These are phyloP conservation scores for Entrophospora sp. DNA, from an alignment of 192 early-diverging fungal species.

Conservation along the genomic window DNA sequence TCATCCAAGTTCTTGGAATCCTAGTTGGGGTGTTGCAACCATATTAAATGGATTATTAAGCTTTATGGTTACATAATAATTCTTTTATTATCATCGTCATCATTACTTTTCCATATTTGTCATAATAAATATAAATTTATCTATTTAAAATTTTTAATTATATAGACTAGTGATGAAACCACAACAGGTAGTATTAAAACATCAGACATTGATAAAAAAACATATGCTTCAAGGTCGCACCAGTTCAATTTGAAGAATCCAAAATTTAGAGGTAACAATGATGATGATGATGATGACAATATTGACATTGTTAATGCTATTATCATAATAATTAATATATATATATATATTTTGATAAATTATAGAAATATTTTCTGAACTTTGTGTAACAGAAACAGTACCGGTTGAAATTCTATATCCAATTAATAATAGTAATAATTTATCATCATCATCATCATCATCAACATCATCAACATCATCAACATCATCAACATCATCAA, in stretches of 20 bases:
- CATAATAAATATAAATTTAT: not conserved
- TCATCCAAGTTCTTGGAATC: conserved; percentile 94
- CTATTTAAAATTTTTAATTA: conserved; percentile 26
- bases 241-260: conserved; percentile 65
- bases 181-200: conserved; percentile 89
- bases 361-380: conserved; percentile 72
- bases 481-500: too few relatives aligned
- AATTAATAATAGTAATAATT: too few relatives aligned
- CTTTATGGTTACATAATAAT: conserved; percentile 80
- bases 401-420: conserved; percentile 33
- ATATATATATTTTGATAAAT: not conserved
- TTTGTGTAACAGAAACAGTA: conserved; percentile 48
- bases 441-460: too few relatives aligned
- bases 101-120: too few relatives aligned
- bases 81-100: too few relatives aligned
- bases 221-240: conserved; percentile 69
- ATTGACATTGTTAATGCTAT: not conserved
- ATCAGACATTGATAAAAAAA: conserved; percentile 67
- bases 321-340: not conserved
- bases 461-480: too few relatives aligned
- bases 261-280: conserved; percentile 58
- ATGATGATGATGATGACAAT: not conserved
- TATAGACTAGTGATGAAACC: conserved; percentile 71
- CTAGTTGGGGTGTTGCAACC: conserved; percentile 92
- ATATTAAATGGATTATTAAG: conserved; percentile 90